These are phyloP conservation scores for Lactarius evosmus DNA, from an alignment of 768 basidiomycete genomes.

Conservation along the genomic window DNA sequence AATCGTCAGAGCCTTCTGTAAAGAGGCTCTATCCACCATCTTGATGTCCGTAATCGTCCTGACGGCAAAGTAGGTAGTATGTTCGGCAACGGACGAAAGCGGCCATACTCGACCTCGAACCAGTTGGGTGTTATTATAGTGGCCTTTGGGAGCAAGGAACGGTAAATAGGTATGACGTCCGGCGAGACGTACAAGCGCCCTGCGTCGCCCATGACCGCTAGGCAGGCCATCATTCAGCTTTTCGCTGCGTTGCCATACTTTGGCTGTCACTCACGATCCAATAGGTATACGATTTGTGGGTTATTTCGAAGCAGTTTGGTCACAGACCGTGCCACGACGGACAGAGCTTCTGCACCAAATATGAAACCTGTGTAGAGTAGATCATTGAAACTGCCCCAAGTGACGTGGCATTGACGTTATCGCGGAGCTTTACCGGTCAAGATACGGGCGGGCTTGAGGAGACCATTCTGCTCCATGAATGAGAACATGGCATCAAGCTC, in stretches of 20 bases:
- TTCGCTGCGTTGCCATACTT: background rate
- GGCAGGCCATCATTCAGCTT: background rate
- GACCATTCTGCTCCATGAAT: slow-evolving; percentile 68
- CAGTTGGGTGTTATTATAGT: slow-evolving; percentile 97
- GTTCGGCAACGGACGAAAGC: slow-evolving; percentile 12
- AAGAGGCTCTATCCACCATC: slow-evolving; percentile 62
- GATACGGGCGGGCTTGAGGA: slow-evolving; percentile 67
- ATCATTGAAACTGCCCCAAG: no score
- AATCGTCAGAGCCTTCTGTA: slow-evolving; percentile 62
- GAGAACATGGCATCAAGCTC: slow-evolving; percentile 78
- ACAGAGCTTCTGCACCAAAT: slow-evolving; percentile 75
- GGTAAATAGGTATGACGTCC: slow-evolving; percentile 85
- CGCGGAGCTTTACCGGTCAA: slow-evolving; percentile 60
- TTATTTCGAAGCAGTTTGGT: slow-evolving; percentile 54
- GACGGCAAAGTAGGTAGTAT: background rate
- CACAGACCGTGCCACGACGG: slow-evolving; percentile 61
- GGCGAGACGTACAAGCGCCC: slow-evolving; percentile 85
- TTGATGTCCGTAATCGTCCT: slow-evolving; percentile 75
- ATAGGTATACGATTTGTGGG: slow-evolving; percentile 72
- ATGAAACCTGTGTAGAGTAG: slow-evolving; percentile 67
- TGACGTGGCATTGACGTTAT: background rate
- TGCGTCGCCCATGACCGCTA: slow-evolving; percentile 94
- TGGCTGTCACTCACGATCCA: slow-evolving; percentile 70
- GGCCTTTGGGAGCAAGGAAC: slow-evolving; percentile 71
- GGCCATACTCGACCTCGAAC: slow-evolving; percentile 89